phyloP scores from a whole-genome alignment of 2,329 filamentous ascomycete genomes.

The Ophiostoma sp. region DNA sequence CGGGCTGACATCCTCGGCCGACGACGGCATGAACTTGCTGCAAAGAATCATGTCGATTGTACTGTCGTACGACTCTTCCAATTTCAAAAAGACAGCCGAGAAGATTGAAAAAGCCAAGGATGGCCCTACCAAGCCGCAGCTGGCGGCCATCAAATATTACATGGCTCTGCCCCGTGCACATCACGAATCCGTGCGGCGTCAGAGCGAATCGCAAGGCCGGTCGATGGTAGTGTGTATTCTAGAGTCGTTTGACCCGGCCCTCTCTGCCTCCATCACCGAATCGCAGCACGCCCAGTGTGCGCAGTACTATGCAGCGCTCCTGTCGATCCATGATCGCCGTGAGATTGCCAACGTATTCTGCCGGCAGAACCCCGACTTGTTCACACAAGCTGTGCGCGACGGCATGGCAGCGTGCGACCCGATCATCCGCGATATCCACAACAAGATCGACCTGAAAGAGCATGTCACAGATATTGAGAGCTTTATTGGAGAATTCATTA shows the following conservation, averaged over 20 bases:
- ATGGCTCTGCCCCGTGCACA: constrained; percentile 48
- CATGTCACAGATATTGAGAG: constrained; percentile 61
- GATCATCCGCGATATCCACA: constrained; percentile 66
- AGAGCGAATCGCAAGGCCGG: constrained; percentile 44
- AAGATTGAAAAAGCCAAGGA: constrained; percentile 60
- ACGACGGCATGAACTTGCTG: constrained; percentile 76
- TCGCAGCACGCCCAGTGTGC: constrained; percentile 59
- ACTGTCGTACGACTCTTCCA: constrained; percentile 64
- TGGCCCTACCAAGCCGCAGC: constrained; percentile 54
- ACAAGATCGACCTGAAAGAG: constrained; percentile 63
- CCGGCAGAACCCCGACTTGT: constrained; percentile 61
- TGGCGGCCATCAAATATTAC: constrained; percentile 57
- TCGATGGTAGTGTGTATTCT: constrained; percentile 67
- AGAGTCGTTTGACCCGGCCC: constrained; percentile 44
- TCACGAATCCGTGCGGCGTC: constrained; percentile 55
- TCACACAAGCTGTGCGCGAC: constrained; percentile 64
- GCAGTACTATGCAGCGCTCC: constrained; percentile 65
- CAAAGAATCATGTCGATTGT: constrained; percentile 71
- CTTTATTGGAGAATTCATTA: constrained; percentile 68
- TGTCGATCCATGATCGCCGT: constrained; percentile 68
- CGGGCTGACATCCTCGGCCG: constrained; percentile 62
- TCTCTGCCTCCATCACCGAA: constrained; percentile 48
- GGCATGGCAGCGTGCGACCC: constrained; percentile 65
- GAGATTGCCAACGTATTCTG: constrained; percentile 63
- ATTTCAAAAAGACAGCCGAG: constrained; percentile 60